Conservation (phyloP, 179 eudicot species). For the Amaranthus tricolor region DNA sequence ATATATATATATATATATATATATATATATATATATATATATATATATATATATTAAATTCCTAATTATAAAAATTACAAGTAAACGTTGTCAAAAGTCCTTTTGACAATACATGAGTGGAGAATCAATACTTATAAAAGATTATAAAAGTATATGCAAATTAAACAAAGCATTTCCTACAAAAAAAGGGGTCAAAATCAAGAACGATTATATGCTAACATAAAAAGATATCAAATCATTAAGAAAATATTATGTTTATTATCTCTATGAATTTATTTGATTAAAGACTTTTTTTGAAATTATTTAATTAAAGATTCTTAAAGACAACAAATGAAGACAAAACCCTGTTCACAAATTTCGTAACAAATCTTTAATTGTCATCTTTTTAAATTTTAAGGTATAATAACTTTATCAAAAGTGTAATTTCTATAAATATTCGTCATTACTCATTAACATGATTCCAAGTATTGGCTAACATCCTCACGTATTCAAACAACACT, state of each 20-base stretch:
- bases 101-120: neutral
- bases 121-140: neutral
- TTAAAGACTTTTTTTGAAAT: too few relatives aligned
- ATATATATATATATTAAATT: neutral
- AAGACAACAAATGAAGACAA: constrained; percentile 14
- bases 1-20: too few relatives aligned
- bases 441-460: constrained; percentile 11
- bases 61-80: neutral
- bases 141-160: neutral
- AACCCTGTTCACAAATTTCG: constrained; percentile 1
- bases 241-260: neutral
- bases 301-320: constrained; percentile 13
- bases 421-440: constrained; percentile 12
- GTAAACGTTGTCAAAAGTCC: too few relatives aligned
- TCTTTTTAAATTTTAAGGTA: neutral
- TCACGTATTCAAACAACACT: constrained; percentile 12
- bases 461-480: neutral
- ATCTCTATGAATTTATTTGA: neutral
- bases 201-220: neutral
- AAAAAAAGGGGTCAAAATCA: neutral
- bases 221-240: neutral
- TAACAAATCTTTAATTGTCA: constrained; percentile 19
- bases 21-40: too few relatives aligned
- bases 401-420: constrained; percentile 15
- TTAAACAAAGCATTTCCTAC: neutral